Base-by-base conservation (phyloP, 345 rosid genomes). In the Eutrema yunnanense region DNA sequence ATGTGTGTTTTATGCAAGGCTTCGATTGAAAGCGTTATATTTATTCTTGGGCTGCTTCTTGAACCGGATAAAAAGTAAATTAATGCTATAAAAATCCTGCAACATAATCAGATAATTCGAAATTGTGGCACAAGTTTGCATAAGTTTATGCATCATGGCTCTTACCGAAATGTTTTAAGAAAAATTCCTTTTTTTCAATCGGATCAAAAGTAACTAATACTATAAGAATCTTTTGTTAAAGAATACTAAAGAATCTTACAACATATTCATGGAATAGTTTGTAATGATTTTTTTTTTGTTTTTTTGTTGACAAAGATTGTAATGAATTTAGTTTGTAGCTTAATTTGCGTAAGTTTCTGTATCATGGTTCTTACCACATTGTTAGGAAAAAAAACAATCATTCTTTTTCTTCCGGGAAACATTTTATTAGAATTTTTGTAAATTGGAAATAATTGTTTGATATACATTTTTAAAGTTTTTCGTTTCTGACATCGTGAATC, bases 291-390 rank as follows among this genome's bases (percentile, higher is more conserved):
- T 6, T 1, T 22, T 22, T 22, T 22, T 22, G 2, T 22, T 22
- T 19, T 19, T 19, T 19, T 19, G 22, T 19, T 22, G 26, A 22
- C 26, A 22, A 22, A 22, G 26, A 22, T 73, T 73, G 26, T 43
- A 63, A 6, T 26, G 22, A 34, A 37, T 46, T 38, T 6, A 11
- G 14, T 56, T 36, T 73, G 65, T 55, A 62, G 12, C 38, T 43
- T 30, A 8, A 62, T 62, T n/a, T 43, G 16, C 8, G 29, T 26
- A 56, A 55, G 64, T 64, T 46, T 40, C 19, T 73, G 14, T 38
- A 65, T 49, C 78, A 67, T 65, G 53, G 19, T 66, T 40, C 16
- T 66, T 8, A 41, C 67, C 40, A 54, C 73, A 66, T 66, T 66
- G 32, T 58, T 51, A 59, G 14, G 29, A 50, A 58, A 62, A 62